Base-by-base conservation (phyloP, 208 protist species). In the Acanthamoeba castellanii region DNA sequence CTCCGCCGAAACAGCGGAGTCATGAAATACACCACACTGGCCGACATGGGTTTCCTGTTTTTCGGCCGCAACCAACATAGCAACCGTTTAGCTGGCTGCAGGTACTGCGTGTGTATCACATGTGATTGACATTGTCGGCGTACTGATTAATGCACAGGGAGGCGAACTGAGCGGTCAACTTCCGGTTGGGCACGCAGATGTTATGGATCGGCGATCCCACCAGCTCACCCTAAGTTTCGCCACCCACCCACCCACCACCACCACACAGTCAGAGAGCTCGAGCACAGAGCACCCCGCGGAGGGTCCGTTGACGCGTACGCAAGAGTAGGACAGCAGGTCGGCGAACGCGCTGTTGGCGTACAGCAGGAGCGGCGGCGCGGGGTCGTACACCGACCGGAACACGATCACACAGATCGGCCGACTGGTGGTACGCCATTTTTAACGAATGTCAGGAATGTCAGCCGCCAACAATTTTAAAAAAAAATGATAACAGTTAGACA, bases 301-400 rank as follows among this genome's bases (percentile, higher is more conserved):
- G 42, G 42, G 2, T 47, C 5, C 74, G 74, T 50, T 47, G 7
- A 52, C 47, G 42, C 37, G 76, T 85, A 85, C 76, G 32, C 76
- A 57, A 57, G 76, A 30, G 45, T 32, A 85, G 45, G 9, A 8
- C 1, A 85, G 47, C 32, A 55, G 6, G 16, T 47, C 14, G 47
- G 76, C 76, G 27, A 85, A 85, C 45, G 20, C 3, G 6, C 37
- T 25, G 25, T 57, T 85, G 34, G 11, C 45, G 42, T 85, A 57
- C 6, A 85, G 22, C 18, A 85, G 5, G 47, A 55, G 25, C 45
- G 76, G 76, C 34, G 76, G 4, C 27, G 34, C 7, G 11, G 22
- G 76, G 13, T 85, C 76, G 47, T 85, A 85, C 22, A 85, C 32
- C 45, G 76, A 85, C 47, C 42, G 37, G 25, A 59, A 59, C 20